Conservation (phyloP, 2,329 filamentous ascomycete species). For the Hypomyces perniciosus region DNA sequence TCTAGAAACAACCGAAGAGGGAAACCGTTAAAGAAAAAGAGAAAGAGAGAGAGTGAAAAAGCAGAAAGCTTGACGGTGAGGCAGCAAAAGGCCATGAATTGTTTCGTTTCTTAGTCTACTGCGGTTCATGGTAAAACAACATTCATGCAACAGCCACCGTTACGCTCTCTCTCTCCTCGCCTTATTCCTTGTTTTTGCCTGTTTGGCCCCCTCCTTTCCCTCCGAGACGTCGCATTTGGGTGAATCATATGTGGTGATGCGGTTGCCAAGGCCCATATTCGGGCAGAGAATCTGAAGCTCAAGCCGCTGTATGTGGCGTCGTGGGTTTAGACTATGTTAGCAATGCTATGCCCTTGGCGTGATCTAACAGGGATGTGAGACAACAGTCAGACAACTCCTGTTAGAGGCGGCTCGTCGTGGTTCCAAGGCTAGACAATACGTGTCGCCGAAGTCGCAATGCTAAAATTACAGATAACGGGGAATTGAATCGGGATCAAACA, state of each 20-base stretch:
- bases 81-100: no score
- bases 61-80: conserved; percentile 11
- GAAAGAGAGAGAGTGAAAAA: conserved; percentile 8
- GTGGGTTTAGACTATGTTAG: conserved; percentile 4
- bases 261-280: conserved; percentile 2
- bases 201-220: not conserved
- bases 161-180: not conserved
- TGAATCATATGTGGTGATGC: not conserved
- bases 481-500: no score
- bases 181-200: not conserved
- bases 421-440: not conserved
- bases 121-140: not conserved
- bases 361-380: conserved; percentile 19
- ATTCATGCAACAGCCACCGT: not conserved
- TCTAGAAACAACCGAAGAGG: conserved; percentile 16
- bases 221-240: not conserved
- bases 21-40: conserved; percentile 14
- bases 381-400: conserved; percentile 23
- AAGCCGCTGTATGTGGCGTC: conserved; percentile 6
- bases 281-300: conserved; percentile 7
- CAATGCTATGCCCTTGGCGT: not conserved
- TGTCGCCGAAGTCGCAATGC: no score
- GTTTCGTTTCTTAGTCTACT: not conserved
- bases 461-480: no score
- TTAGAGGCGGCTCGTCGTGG: conserved; percentile 14